A percentile compares a stretch with the other conserved stretches of the same genome.
Conservation (phyloP, 352 stramenopile species). For the Hyaloperonospora arabidopsidis region DNA sequence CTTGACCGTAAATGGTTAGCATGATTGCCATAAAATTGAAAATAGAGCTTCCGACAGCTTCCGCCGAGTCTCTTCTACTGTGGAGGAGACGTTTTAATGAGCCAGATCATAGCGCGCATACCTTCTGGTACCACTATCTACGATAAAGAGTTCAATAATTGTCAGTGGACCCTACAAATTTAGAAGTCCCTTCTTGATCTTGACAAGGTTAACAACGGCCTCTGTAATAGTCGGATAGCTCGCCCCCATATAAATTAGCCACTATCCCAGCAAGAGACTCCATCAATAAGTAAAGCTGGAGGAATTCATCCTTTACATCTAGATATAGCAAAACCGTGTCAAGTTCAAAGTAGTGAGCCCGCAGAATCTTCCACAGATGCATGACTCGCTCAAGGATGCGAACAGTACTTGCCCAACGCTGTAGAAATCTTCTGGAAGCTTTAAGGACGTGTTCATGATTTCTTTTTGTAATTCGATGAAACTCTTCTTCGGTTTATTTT, state of each 20-base stretch:
- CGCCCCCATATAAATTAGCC: background rate
- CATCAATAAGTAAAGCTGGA: background rate
- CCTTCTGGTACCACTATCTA: background rate
- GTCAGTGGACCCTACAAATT: background rate
- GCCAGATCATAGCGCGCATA: background rate
- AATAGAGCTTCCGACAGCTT: background rate
- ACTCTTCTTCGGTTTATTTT: background rate
- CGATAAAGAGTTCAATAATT: background rate
- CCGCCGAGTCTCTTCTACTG: background rate
- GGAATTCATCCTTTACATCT: background rate
- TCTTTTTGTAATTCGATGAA: background rate
- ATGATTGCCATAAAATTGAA: background rate
- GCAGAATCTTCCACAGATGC: background rate
- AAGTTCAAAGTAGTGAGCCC: background rate
- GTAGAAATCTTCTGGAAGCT: background rate
- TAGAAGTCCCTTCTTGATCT: background rate
- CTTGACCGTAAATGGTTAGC: background rate
- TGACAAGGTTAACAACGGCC: background rate
- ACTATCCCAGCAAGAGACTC: background rate
- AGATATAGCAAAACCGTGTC: background rate
- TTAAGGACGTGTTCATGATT: background rate
- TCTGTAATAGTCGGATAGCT: background rate
- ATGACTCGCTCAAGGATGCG: background rate
- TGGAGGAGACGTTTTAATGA: background rate
- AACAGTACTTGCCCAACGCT: background rate